Base-by-base conservation (phyloP, 768 basidiomycete species). In the Megacollybia marginata region DNA sequence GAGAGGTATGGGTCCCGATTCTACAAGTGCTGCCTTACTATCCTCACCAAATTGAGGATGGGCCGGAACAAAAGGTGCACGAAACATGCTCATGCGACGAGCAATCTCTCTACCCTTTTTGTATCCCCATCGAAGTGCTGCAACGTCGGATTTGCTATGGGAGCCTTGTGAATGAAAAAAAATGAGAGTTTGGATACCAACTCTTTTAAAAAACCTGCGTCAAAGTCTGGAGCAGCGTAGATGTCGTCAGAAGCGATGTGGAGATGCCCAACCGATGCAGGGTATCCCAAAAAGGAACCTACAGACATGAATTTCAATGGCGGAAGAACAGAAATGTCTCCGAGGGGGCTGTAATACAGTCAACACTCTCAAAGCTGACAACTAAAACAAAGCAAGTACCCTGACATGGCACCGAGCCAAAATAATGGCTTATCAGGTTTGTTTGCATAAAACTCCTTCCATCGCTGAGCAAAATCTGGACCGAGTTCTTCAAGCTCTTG, bases 31-130 rank as follows among this genome's bases (percentile, higher is more conserved):
- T 3, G 59, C 55, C 2, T 48, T 20, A 35, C 55, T 50, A 11
- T 42, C 57, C 40, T 47, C 54, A 55, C 56, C 1, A 4, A 42
- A 48, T 49, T 47, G 33, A 8, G 63, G 63, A 32, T 64, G 57
- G 1, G 42, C 53, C 3, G 51, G 42, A 19, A 33, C 15, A 2
- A 56, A 28, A 28, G 23, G 23, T 1, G 62, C 63, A 35, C 60
- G 54, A 51, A 51, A 62, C 2, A 12, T 23, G 1, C 62, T 54
- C 62, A 74, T 67, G 7, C 75, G 71, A 19, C 75, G 66, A 2
- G 59, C 48, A 6, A 64, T 51, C 35, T 64, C 65, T 16, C 65
- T 54, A 33, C 43, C 48, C 32, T 49, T 57, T 40, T 65, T 65
- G 35, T 65, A 66, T 9, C 42, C 59, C 40, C 63, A 55, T 11